Percentiles rank a stretch among this genome's conserved stretches.
These are phyloP conservation scores for Rubroboletus pulcherrimus DNA, from an alignment of 768 basidiomycete genomes.

Conservation along the genomic window DNA sequence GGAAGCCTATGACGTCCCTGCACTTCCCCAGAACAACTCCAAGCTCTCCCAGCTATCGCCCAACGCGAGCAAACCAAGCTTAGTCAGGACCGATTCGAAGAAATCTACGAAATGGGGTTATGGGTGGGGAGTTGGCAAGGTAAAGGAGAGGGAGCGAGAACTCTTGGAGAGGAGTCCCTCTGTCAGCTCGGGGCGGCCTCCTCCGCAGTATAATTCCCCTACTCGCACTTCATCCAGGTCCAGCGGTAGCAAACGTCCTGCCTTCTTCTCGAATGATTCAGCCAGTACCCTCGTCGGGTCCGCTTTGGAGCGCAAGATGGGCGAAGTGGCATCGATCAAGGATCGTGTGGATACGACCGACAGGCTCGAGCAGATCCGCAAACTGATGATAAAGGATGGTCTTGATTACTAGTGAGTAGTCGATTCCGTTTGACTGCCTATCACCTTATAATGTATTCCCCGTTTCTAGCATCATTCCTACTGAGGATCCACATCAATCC, in stretches of 20 bases:
- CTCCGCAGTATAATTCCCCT: slow-evolving; percentile 29
- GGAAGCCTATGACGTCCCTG: slow-evolving; percentile 48
- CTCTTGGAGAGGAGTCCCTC: slow-evolving; percentile 32
- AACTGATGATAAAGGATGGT: slow-evolving; percentile 61
- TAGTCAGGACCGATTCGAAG: slow-evolving; percentile 55
- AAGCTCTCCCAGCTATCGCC: slow-evolving; percentile 43
- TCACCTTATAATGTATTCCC: slow-evolving; percentile 4
- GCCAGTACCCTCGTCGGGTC: slow-evolving; percentile 73
- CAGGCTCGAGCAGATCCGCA: slow-evolving; percentile 58
- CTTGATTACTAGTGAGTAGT: slow-evolving; percentile 72
- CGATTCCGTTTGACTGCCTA: background rate
- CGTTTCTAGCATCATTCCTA: slow-evolving; percentile 61
- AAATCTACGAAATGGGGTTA: slow-evolving; percentile 63
- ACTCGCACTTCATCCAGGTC: slow-evolving; percentile 40
- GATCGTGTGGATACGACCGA: slow-evolving; percentile 56
- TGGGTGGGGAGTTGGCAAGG: slow-evolving; percentile 64
- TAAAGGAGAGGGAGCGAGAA: slow-evolving; percentile 41
- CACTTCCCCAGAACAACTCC: slow-evolving; percentile 30
- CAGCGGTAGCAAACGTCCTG: slow-evolving; percentile 39
- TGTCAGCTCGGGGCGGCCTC: slow-evolving; percentile 38
- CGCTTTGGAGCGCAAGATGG: slow-evolving; percentile 64
- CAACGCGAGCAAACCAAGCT: slow-evolving; percentile 36
- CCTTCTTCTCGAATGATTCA: slow-evolving; percentile 55
- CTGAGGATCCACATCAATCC: slow-evolving; percentile 79
- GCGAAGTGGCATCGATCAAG: slow-evolving; percentile 53